Evolutionary conservation across 2,329 filamentous ascomycete genomes (phyloP).

Genomic region (Calcarisporium arbuscula): DNA sequence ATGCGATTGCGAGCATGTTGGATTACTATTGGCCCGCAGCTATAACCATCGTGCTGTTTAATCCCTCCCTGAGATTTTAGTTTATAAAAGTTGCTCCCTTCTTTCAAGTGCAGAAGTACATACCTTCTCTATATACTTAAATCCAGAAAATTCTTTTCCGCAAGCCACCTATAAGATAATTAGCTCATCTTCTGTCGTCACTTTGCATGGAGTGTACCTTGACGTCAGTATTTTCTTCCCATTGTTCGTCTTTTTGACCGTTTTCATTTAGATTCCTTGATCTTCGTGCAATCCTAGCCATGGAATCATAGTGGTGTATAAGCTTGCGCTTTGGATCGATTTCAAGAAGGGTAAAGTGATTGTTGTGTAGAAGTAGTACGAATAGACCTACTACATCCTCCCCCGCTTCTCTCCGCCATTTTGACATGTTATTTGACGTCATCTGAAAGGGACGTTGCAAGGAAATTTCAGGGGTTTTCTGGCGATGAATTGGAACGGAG

Average conservation of each 20-base stretch:
- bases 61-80: not conserved
- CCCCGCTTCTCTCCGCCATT: slow-evolving; percentile 4
- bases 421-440: slow-evolving; percentile 3
- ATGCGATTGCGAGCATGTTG: slow-evolving; percentile 5
- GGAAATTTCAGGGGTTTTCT: not conserved
- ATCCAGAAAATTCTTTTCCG: slow-evolving; percentile 2
- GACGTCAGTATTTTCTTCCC: not conserved
- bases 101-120: not conserved
- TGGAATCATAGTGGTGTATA: slow-evolving; percentile 8
- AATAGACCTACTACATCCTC: slow-evolving; percentile 4
- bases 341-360: slow-evolving; percentile 8
- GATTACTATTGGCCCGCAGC: slow-evolving; percentile 5
- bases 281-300: too few species aligned
- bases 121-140: slow-evolving; percentile 5
- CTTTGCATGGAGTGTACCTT: slow-evolving; percentile 1
- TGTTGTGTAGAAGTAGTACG: slow-evolving; percentile 3
- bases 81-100: not conserved
- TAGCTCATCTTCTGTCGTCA: not conserved
- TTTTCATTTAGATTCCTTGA: too few species aligned
- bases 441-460: slow-evolving; percentile 7
- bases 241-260: too few species aligned
- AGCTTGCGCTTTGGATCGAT: slow-evolving; percentile 3
- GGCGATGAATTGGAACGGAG: slow-evolving; percentile 8
- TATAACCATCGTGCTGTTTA: slow-evolving; percentile 3
- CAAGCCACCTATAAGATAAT: not conserved